Base-by-base conservation (phyloP, 1,139 yeast genomes). In the Candida sanyaensis region DNA sequence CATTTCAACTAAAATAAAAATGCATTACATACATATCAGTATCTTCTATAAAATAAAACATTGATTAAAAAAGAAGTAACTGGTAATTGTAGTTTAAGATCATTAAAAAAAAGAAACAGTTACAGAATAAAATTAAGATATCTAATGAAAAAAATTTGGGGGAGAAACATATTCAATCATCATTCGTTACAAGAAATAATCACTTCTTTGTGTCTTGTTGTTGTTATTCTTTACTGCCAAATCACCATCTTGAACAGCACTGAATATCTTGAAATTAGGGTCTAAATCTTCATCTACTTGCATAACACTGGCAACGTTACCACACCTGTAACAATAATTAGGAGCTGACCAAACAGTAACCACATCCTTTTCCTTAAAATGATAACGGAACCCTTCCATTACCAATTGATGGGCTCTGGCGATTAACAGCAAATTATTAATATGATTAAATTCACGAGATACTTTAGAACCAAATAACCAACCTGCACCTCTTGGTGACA, bases 281-380 rank as follows among this genome's bases (percentile, higher is more conserved):
- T 84, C 87, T 57, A 88, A 73, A 58, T 86, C 86, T 55, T 89
- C 96, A 58, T 87, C 96, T 50, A 93, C 88, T 66, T 90, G 89
- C 98, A 93, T 93, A 26, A 93, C 97, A 75, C 96, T 88, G 40
- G 99, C 99, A 46, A 93, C 97, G 65, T 93, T 93, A 47, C 99
- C 99, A 70, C 99, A 93, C 61, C 99, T 78, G 66, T 93, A 93
- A 71, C 99, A 93, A 71, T 93, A 93, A 66, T 93, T 93, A 38
- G 99, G 99, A 9, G 98, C 98, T 27, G 95, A 86, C 99, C 99
- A 93, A 31, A 93, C 98, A 0, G 98, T 93, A 27, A 93, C 98
- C 46, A 92, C 97, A 58, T 90, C 96, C 59, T 90, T 90, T 59
- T 92, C 96, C 49, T 88, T 87, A 68, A 93, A 93, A 73, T 92